These are phyloP conservation scores for Auxenochlorella protothecoides DNA, from an alignment of 139 green algal species.

Conservation along the genomic window DNA sequence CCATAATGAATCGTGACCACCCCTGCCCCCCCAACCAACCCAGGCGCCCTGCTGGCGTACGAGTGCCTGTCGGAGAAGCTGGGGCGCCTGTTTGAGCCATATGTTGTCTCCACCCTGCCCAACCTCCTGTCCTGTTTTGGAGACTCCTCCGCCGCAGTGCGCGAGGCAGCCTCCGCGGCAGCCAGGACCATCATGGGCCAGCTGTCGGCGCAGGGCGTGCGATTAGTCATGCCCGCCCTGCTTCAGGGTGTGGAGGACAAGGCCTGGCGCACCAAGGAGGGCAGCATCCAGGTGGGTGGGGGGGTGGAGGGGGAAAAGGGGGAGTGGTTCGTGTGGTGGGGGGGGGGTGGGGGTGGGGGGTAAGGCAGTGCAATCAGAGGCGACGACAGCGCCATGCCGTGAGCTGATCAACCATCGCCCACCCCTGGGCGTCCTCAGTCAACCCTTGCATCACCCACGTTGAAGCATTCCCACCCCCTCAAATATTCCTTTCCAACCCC, in stretches of 20 bases:
- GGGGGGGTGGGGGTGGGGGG: too few species aligned
- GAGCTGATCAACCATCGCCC: background rate
- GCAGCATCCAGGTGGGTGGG: conserved; percentile 39
- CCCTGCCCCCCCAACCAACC: too few species aligned
- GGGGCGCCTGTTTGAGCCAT: conserved; percentile 96
- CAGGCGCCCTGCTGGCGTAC: conserved; percentile 71
- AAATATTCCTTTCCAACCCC: background rate
- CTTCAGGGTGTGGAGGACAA: conserved; percentile 80
- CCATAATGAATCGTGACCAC: too few species aligned
- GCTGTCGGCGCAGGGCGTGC: conserved; percentile 80
- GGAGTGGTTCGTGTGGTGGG: too few species aligned
- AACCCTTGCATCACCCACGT: too few species aligned
- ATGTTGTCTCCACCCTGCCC: conserved; percentile 90
- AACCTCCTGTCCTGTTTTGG: conserved; percentile 85
- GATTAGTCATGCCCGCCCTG: conserved; percentile 89
- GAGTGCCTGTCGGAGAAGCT: conserved; percentile 87
- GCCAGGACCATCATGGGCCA: conserved; percentile 87
- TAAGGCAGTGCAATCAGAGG: background rate
- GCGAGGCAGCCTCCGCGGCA: conserved; percentile 64
- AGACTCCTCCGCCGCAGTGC: conserved; percentile 49
- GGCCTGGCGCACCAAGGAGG: conserved; percentile 92
- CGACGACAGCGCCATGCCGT: too few species aligned
- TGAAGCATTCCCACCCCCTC: background rate
- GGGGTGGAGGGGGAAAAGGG: too few species aligned
- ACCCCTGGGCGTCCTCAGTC: background rate